Conservation (phyloP, 2,329 filamentous ascomycete species). For the Xylaria sp. region DNA sequence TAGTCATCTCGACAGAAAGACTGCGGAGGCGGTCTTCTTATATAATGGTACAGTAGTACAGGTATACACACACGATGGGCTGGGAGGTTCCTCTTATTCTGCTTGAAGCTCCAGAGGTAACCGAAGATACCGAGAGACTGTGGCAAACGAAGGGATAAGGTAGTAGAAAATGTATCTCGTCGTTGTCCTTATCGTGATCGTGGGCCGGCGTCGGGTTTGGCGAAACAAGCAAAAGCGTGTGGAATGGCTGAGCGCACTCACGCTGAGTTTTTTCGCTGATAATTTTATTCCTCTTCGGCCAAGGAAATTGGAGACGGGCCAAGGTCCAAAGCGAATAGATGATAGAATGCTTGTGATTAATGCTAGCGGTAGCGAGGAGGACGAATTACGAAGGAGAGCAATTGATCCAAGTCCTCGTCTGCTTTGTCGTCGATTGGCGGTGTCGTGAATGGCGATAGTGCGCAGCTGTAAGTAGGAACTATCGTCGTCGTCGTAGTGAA, state of each 20-base stretch:
- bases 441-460: slow-evolving; percentile 14
- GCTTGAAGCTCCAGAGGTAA: slow-evolving; percentile 26
- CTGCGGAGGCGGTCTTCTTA: slow-evolving; percentile 21
- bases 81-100: slow-evolving; percentile 7
- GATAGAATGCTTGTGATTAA: slow-evolving; percentile 1
- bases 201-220: background rate
- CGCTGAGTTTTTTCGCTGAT: background rate
- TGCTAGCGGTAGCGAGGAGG: slow-evolving; percentile 13
- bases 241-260: slow-evolving; percentile 28
- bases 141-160: slow-evolving; percentile 21
- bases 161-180: slow-evolving; percentile 6
- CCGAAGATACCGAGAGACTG: slow-evolving; percentile 23
- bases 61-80: slow-evolving; percentile 18
- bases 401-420: slow-evolving; percentile 18
- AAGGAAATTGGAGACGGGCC: slow-evolving; percentile 7
- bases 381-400: slow-evolving; percentile 7
- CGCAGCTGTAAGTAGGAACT: slow-evolving; percentile 12
- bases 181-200: background rate
- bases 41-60: slow-evolving; percentile 22
- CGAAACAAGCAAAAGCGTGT: slow-evolving; percentile 15
- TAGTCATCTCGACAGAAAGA: slow-evolving; percentile 64
- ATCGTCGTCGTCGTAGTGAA: slow-evolving; percentile 2
- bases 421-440: slow-evolving; percentile 22
- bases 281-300: background rate
- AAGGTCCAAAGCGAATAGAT: background rate